A percentile compares a stretch with the other conserved stretches of the same genome.
These are phyloP conservation scores for Tuber calosporum DNA, from an alignment of 495 filamentous ascomycete species.

Conservation along the genomic window DNA sequence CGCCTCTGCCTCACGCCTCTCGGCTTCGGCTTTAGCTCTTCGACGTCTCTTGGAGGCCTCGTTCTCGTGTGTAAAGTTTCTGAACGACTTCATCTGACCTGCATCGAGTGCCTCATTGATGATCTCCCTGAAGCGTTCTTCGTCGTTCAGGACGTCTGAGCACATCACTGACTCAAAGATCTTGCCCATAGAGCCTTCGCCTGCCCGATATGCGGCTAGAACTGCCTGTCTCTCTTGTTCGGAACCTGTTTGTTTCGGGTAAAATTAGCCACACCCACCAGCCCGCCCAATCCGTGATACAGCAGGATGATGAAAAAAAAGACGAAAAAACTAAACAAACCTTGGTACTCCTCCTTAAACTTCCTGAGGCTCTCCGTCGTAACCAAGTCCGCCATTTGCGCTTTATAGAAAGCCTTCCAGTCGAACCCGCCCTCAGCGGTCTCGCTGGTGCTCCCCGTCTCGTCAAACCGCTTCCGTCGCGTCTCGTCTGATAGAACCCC, in stretches of 20 bases:
- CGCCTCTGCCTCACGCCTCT: conserved; percentile 66
- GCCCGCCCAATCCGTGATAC: not conserved
- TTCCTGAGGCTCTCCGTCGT: conserved; percentile 60
- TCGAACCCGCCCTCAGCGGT: conserved; percentile 63
- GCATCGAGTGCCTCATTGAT: conserved; percentile 73
- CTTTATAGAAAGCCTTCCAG: conserved; percentile 81
- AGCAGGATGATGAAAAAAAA: not conserved
- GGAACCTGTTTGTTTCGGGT: conserved; percentile 49
- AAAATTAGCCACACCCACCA: not conserved
- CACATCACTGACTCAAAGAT: conserved; percentile 81
- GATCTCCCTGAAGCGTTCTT: conserved; percentile 69
- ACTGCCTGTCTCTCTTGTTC: conserved; percentile 75
- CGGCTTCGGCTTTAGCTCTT: conserved; percentile 55
- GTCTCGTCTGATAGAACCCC: conserved; percentile 75
- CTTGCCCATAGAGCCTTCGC: conserved; percentile 62
- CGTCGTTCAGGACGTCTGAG: conserved; percentile 74
- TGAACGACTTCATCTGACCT: conserved; percentile 57
- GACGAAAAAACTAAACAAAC: conserved; percentile 32
- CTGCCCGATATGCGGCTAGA: conserved; percentile 62
- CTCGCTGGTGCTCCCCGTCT: conserved; percentile 78
- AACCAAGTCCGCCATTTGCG: conserved; percentile 67
- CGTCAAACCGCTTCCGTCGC: conserved; percentile 76
- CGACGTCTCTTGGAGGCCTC: conserved; percentile 58
- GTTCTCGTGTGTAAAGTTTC: conserved; percentile 63
- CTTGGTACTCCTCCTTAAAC: conserved; percentile 68